Evolutionary conservation across 805 yeast genomes (phyloP).

Genomic region (Candida ovalis): DNA sequence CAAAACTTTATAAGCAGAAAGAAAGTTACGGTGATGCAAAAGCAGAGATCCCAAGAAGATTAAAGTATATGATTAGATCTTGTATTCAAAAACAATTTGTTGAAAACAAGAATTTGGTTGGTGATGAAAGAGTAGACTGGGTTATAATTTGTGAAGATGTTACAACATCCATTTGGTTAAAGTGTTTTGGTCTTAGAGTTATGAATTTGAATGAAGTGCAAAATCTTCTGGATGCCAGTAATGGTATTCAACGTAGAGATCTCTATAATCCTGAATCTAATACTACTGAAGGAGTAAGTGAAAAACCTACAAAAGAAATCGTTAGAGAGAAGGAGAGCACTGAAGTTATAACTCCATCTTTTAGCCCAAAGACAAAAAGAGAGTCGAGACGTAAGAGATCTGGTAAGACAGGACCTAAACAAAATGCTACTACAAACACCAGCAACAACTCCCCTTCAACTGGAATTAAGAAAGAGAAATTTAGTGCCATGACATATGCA

Average conservation of each 20-base stretch:
- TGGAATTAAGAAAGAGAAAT: conserved; percentile 38
- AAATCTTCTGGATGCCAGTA: conserved; percentile 29
- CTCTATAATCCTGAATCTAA: not conserved
- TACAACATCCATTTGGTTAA: conserved; percentile 49
- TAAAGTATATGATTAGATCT: conserved; percentile 52
- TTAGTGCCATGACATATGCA: conserved; percentile 49
- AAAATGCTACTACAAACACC: not conserved
- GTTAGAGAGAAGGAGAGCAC: not conserved
- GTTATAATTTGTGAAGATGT: conserved; percentile 59
- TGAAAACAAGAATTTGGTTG: conserved; percentile 29
- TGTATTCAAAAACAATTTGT: conserved; percentile 51
- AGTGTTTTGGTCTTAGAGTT: conserved; percentile 50
- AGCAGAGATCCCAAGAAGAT: conserved; percentile 49
- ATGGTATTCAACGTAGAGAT: not conserved
- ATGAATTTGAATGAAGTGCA: conserved; percentile 51
- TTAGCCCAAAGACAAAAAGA: not conserved
- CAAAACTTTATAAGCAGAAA: conserved; percentile 1
- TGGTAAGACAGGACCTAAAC: not conserved
- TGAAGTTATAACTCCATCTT: not conserved
- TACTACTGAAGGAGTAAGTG: conserved; percentile 19
- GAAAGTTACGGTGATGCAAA: conserved; percentile 13
- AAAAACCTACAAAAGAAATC: conserved; percentile 6
- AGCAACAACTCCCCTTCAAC: too few species aligned
- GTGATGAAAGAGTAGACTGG: conserved; percentile 40
- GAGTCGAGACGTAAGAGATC: not conserved